Percentiles rank a stretch among this genome's conserved stretches.
These are phyloP conservation scores for Nannizzia gypsea DNA, from an alignment of 2,329 filamentous ascomycete genomes.

Conservation along the genomic window DNA sequence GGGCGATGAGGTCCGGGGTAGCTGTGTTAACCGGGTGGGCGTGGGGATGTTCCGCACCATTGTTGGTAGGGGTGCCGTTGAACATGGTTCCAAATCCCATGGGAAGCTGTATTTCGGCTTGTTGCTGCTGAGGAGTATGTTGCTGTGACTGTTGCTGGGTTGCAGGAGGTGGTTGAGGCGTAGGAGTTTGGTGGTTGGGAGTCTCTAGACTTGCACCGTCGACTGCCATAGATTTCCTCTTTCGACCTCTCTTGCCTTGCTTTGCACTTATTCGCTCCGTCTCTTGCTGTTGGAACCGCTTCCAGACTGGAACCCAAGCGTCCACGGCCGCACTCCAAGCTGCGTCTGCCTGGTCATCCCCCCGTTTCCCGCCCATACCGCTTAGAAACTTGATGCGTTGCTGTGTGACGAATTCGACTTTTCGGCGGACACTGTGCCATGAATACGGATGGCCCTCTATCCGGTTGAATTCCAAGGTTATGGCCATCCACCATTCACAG, in stretches of 20 bases:
- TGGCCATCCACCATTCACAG: constrained; percentile 33
- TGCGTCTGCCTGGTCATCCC: constrained; percentile 26
- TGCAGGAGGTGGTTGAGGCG: neutral
- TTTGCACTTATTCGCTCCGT: constrained; percentile 27
- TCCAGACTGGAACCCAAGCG: constrained; percentile 33
- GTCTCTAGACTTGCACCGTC: neutral
- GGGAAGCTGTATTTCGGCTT: constrained; percentile 22
- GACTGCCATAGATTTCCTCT: constrained; percentile 17
- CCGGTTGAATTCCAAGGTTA: constrained; percentile 29
- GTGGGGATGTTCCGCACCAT: neutral
- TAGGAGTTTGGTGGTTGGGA: constrained; percentile 5
- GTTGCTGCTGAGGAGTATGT: neutral
- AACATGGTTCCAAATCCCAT: constrained; percentile 33
- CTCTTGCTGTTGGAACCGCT: constrained; percentile 29
- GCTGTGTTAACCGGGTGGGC: neutral
- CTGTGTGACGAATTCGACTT: constrained; percentile 31
- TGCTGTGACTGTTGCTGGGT: constrained; percentile 8
- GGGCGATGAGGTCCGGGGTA: constrained; percentile 6
- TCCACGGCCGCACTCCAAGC: constrained; percentile 30
- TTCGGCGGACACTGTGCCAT: constrained; percentile 34
- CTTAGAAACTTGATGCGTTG: constrained; percentile 31
- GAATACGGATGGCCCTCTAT: constrained; percentile 31
- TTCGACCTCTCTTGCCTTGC: constrained; percentile 23
- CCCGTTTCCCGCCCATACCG: constrained; percentile 23
- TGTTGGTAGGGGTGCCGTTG: constrained; percentile 1